Base-by-base conservation (phyloP, 768 basidiomycete species). In the Tulasnella calospora region DNA sequence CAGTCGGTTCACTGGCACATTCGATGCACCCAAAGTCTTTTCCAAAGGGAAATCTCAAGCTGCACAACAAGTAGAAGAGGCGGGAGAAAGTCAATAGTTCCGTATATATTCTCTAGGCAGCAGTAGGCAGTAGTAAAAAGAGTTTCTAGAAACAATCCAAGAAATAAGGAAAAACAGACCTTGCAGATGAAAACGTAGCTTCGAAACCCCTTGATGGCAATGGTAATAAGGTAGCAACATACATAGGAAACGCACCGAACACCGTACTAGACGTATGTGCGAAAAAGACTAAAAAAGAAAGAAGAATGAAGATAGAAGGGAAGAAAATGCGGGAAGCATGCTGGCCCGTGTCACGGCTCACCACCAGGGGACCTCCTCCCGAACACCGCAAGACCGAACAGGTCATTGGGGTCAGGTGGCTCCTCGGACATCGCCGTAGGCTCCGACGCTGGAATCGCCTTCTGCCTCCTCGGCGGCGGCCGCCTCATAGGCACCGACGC, bases 381-480 rank as follows among this genome's bases (percentile, higher is more conserved):
- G 17, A 67, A 67, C 12, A 67, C 61, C 27, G 61, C 27, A 27
- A 67, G 33, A 21, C 61, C 61, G 33, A 67, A 67, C 33, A 27
- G 61, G 13, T 67, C 61, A 33, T 30, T 13, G 2, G 61, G 33
- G n/a, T 67, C 61, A 9, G 33, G 27, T 5, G 61, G 61, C 13
- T 67, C 61, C n/a, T 67, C 61, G 17, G 10, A 27, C 33, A 67
- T 33, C n/a, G n/a, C 61, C 30, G 33, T 6, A 33, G 27, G n/a
- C 61, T 67, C 61, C 30, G 27, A 30, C 2, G 61, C 12, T 2
- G 61, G 61, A 17, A 67, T 67, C 61, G 61, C 61, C 33, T 33
- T 67, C 15, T 67, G 61, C 61, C 61, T 67, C 30, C 61, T 67
- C 61, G 61, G 61, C 61, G 61, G 61, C 13, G 61, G 61, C 61